phyloP scores from a whole-genome alignment of 1,284 basidiomycete genomes.

The Puccinia triticina region DNA sequence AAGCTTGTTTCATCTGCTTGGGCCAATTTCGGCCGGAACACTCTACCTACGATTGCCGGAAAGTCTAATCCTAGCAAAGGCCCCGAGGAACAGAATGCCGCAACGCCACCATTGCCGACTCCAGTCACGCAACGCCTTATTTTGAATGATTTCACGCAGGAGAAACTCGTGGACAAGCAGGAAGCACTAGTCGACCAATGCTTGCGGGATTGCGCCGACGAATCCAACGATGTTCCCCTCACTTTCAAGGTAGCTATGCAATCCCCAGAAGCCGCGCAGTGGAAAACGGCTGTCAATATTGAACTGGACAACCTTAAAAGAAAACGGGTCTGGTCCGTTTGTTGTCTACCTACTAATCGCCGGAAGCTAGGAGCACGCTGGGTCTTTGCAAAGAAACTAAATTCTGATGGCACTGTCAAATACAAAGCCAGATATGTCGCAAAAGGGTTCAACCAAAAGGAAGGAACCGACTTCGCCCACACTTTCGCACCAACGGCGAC shows the following conservation, averaged over 20 bases:
- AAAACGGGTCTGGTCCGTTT: background rate
- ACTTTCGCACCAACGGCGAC: background rate
- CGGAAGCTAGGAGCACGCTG: background rate
- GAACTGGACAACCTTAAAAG: background rate
- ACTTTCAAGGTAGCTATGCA: conserved; percentile 29
- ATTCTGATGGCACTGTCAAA: background rate
- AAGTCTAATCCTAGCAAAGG: too few species aligned
- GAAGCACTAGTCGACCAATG: background rate
- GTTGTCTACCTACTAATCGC: background rate
- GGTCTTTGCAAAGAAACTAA: conserved; percentile 2
- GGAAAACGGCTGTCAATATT: background rate
- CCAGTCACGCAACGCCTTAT: too few species aligned
- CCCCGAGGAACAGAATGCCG: too few species aligned
- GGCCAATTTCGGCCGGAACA: too few species aligned
- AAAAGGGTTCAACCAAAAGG: background rate
- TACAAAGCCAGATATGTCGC: conserved; percentile 4
- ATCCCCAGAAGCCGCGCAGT: background rate
- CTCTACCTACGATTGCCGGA: too few species aligned
- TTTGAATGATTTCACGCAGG: background rate
- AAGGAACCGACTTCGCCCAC: background rate
- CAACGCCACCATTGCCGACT: too few species aligned
- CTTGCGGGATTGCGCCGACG: too few species aligned
- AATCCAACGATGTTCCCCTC: background rate
- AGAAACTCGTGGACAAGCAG: too few species aligned
- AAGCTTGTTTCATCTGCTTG: too few species aligned